Base-by-base conservation (phyloP, 768 basidiomycete genomes). In the Royoungia palumana region DNA sequence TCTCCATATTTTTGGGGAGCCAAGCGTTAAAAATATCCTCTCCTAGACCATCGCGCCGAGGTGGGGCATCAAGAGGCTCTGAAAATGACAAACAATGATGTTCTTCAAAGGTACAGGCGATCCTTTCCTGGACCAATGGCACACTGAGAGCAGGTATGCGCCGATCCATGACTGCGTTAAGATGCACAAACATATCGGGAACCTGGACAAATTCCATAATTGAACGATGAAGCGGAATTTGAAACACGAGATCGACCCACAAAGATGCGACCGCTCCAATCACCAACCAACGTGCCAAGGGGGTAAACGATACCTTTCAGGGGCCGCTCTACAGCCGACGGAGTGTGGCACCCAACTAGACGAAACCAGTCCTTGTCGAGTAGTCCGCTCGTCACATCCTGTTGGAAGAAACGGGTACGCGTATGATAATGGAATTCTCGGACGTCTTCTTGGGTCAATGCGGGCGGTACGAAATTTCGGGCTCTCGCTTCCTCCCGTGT, bases 321-420 rank as follows among this genome's bases (percentile, higher is more conserved):
- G 12, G 73, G 68, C n/a, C 62, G 59, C 35, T 68, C 61, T 27
- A 58, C 57, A 20, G 60, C 54, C 61, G 66, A 70, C 5, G 70
- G 64, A 43, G 76, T 66, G 48, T 71, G 61, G 43, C 77, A 79
- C 8, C 66, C 61, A 5, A 73, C 74, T 20, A 76, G 54, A 30
- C 78, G 72, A 53, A 65, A 70, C 79, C 78, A 81, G 46, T 78
- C 77, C 38, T 59, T 59, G 54, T 81, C 80, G 50, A 74, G 70
- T 19, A 51, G 55, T 32, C 51, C 48, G 34, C 74, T 72, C 24
- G 46, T 8, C 10, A 34, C 32, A n/a, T 53, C 60, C 10, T 54
- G 53, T 10, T 57, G 55, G 28, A 67, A 62, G 39, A 63, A 61
- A 41, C 50, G 61, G 21, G 71, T 71, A 4, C 75, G 74, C 34